Evolutionary conservation across 2,329 filamentous ascomycete genomes (phyloP), one percentile per base, ranked within the genome.

Genomic region (Botrytis squamosa): DNA sequence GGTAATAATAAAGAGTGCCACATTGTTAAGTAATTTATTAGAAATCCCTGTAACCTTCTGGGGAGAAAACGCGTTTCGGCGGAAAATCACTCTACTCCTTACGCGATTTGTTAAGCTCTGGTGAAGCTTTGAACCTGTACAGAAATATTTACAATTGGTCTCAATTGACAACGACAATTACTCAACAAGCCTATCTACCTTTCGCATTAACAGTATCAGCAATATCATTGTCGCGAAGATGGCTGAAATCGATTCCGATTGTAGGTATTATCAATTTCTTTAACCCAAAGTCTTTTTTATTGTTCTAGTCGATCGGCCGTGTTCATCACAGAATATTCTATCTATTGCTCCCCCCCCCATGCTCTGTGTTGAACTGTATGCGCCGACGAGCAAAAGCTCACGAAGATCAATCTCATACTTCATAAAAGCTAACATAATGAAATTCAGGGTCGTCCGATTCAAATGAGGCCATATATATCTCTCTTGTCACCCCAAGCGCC

Each of bases 401-500:
- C 7, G 10, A 55, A 40, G 5, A 38, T 33, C 20, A 22, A 20
- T 20, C 8, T 3, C 5, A 22, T 36, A 20, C 38, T 18, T n/a
- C 25, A 55, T 52, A 2, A 22, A 38, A 29, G 52, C 75, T 75
- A 40, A 75, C 38, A 40, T 42, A 4, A 25, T n/a, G 3, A 49
- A 46, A 46, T 42, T 18, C 49, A 82, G 80, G 80, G 80, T 79
- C 79, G 52, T 65, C 76, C 42, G 75, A 80, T 62, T 78, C 80
- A 25, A 82, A 80, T 77, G 87, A 92, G 78, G 89, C 89, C 73
- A 81, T 92, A 78, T 85, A 84, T 71, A 86, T 94, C 78, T 89
- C 88, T 70, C 85, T 93, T 52, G 83, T 89, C 29, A 84, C 85
- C 59, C 85, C 88, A 18, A 83, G 85, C 9, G 82, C 84, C 29